Percentiles rank a stretch among this genome's conserved stretches.
Conservation (phyloP, 352 stramenopile species). For the Achlya hypogyna region DNA sequence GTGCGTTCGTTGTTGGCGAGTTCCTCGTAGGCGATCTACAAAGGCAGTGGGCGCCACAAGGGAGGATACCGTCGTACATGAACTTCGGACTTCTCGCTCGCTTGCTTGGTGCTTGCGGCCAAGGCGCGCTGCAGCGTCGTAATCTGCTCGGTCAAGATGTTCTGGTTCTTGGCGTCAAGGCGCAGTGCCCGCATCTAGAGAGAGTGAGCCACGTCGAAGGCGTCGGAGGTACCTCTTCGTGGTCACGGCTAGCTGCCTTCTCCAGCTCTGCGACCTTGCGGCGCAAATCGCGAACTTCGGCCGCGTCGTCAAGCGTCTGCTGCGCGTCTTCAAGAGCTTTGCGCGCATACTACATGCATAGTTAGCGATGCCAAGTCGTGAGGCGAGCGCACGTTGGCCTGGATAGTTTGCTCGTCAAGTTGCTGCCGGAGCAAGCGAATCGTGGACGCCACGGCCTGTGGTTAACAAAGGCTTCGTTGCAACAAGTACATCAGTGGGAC, state of each 20-base stretch:
- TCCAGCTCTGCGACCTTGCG: conserved; percentile 55
- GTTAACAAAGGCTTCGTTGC: not conserved
- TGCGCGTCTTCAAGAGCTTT: conserved; percentile 39
- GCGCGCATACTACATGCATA: conserved; percentile 34
- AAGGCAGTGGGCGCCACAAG: not conserved
- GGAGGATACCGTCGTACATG: not conserved
- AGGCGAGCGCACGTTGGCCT: not conserved
- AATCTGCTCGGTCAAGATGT: not conserved
- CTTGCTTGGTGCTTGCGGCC: not conserved
- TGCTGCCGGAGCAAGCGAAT: conserved; percentile 53
- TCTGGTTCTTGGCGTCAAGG: not conserved
- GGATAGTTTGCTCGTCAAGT: conserved; percentile 49
- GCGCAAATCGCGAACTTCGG: conserved; percentile 44
- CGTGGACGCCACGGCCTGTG: conserved; percentile 49
- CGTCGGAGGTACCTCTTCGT: conserved; percentile 41
- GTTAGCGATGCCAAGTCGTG: conserved; percentile 32
- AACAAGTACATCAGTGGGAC: no score
- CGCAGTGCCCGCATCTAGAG: not conserved
- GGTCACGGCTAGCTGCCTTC: conserved; percentile 48
- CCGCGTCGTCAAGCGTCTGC: conserved; percentile 40
- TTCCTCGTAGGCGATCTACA: not conserved
- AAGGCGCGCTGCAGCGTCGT: not conserved
- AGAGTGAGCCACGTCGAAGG: not conserved
- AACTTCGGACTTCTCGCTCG: not conserved
- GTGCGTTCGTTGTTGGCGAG: not conserved